These are phyloP conservation scores for Diutina scorzettiae DNA, from an alignment of 1,139 yeast species.

Conservation along the genomic window DNA sequence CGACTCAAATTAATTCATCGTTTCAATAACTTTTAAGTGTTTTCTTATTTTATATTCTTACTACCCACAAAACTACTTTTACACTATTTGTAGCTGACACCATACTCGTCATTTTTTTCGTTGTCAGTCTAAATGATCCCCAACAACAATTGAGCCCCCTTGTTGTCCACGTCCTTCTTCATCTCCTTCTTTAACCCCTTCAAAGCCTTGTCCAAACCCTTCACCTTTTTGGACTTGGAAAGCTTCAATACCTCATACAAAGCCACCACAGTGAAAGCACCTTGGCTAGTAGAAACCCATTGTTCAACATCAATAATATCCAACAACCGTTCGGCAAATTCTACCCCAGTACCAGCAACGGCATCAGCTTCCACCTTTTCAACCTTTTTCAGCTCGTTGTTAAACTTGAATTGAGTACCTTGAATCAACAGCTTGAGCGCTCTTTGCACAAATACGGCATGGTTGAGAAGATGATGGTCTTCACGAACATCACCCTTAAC, in stretches of 20 bases:
- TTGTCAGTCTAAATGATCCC: constrained; percentile 21
- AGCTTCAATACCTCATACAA: constrained; percentile 34
- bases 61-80: too few relatives aligned
- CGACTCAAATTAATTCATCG: too few relatives aligned
- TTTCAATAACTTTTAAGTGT: too few relatives aligned
- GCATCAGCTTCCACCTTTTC: constrained; percentile 22
- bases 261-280: constrained; percentile 74
- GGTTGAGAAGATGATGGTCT: constrained; percentile 51
- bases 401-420: constrained; percentile 44
- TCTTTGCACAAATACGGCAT: constrained; percentile 64
- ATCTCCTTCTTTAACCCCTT: constrained; percentile 39
- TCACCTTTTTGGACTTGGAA: constrained; percentile 20
- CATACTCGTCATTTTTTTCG: too few relatives aligned
- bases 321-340: constrained; percentile 44
- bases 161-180: constrained; percentile 42
- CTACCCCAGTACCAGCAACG: constrained; percentile 46
- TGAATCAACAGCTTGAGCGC: constrained; percentile 69
- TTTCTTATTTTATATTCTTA: too few relatives aligned
- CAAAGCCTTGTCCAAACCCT: constrained; percentile 39
- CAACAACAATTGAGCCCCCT: constrained; percentile 66
- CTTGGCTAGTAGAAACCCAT: constrained; percentile 66
- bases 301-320: constrained; percentile 27
- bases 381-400: constrained; percentile 58
- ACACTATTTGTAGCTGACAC: too few relatives aligned
- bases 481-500: constrained; percentile 66